Evolutionary conservation across 495 filamentous ascomycete species (phyloP).

Genomic region (Aspergillus sclerotiicarbonarius): DNA sequence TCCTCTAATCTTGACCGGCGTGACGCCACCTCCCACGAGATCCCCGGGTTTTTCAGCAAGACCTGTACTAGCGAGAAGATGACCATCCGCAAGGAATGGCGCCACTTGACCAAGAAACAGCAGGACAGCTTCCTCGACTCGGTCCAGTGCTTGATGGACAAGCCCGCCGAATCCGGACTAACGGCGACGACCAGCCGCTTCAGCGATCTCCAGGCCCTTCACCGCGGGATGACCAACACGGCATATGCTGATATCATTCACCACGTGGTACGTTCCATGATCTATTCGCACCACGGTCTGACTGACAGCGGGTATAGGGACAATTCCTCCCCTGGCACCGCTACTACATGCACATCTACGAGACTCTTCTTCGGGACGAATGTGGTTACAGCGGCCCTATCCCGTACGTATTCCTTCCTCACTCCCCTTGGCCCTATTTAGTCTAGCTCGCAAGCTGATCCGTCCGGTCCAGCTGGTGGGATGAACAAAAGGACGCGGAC

Average conservation of each 20-base stretch:
- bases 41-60: conserved; percentile 10
- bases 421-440: background rate
- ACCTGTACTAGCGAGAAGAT: conserved; percentile 14
- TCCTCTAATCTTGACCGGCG: background rate
- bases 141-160: conserved; percentile 22
- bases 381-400: conserved; percentile 43
- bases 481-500: conserved; percentile 18
- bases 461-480: conserved; percentile 4
- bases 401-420: conserved; percentile 29
- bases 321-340: conserved; percentile 51
- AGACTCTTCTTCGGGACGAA: conserved; percentile 38
- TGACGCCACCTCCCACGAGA: background rate
- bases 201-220: conserved; percentile 19
- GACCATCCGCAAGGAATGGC: conserved; percentile 34
- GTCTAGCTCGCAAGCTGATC: background rate
- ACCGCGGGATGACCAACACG: conserved; percentile 19
- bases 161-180: conserved; percentile 20
- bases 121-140: conserved; percentile 26
- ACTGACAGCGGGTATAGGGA: conserved; percentile 4
- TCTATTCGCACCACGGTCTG: background rate
- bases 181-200: conserved; percentile 15
- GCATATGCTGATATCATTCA: conserved; percentile 18
- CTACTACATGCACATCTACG: conserved; percentile 43
- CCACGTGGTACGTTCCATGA: conserved; percentile 10
- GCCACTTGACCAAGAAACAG: conserved; percentile 25